Percentiles rank a stretch among this genome's conserved stretches.
Evolutionary conservation across 1,284 basidiomycete genomes (phyloP).

Genomic region (Apiotrichum laibachii): DNA sequence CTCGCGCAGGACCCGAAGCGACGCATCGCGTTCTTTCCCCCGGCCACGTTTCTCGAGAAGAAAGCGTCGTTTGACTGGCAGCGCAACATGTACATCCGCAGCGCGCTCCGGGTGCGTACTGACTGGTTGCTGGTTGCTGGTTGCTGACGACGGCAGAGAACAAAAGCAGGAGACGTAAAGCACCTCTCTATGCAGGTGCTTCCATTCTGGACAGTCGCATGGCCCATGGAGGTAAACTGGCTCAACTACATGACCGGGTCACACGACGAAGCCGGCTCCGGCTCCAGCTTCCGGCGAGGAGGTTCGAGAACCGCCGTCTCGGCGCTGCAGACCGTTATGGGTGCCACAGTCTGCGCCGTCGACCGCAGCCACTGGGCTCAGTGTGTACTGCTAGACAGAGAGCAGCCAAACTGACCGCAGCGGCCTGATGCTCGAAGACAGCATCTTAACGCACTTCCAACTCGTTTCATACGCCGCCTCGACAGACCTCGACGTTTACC

Average conservation of each 20-base stretch:
- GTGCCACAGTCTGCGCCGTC: constrained; percentile 22
- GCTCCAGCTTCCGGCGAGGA: no score
- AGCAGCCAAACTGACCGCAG: neutral
- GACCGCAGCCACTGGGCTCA: constrained; percentile 25
- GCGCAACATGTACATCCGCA: neutral
- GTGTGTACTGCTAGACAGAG: constrained; percentile 11
- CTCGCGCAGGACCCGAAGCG: constrained; percentile 3
- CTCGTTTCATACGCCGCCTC: neutral
- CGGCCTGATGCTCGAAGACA: neutral
- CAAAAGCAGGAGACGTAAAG: neutral
- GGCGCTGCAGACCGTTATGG: neutral
- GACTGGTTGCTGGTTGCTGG: no score
- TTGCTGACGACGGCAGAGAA: neutral
- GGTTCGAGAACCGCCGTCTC: neutral
- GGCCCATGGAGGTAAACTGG: neutral
- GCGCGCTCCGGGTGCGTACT: neutral
- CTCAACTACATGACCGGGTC: neutral
- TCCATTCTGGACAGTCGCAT: constrained; percentile 22
- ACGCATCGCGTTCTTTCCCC: constrained; percentile 2
- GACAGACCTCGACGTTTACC: neutral
- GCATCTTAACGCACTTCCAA: neutral
- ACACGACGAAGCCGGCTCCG: no score
- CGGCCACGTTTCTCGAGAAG: neutral
- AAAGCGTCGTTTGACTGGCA: neutral
- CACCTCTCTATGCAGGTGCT: constrained; percentile 13